Base-by-base conservation (phyloP, 805 yeast genomes). In the Blastobotrys muscicola region DNA sequence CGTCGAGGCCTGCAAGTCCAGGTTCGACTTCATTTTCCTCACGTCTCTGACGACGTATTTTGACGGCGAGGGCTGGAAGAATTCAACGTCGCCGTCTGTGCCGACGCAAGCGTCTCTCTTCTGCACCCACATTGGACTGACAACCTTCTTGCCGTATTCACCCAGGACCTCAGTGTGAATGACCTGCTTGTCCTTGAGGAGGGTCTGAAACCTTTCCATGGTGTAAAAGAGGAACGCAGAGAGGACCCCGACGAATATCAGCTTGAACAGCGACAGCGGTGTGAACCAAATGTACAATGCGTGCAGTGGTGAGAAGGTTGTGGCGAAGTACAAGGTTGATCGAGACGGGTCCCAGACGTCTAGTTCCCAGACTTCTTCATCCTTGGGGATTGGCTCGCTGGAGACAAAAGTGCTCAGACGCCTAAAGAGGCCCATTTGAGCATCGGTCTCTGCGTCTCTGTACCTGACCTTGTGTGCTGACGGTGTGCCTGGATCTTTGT, bases 281-380 rank as follows among this genome's bases (percentile, higher is more conserved):
- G 66, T 50, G 15, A 63, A 47, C 48, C 67, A 61, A 43, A 76
- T 59, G n/a, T 72, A 60, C 2, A 69, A 42, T 7, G 75, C 50
- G 39, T 70, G 72, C 8, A 77, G 55, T 0, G 94, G 92, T 6
- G 85, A 78, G 49, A 77, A 78, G 1, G 74, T 59, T 2, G 75
- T 65, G 26, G 74, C 68, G 2, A 82, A 51, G 39, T 66, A 61
- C 4, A 81, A 64, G 29, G 69, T 69, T 56, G 80, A 78, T 49
- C 67, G 67, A 0, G 81, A 70, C 0, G 90, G 90, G 36, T 68
- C 66, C 94, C 94, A 83, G 40, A 81, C 72, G 13, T 62, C 64
- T 35, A 83, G 57, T 45, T 75, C 72, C 76, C 82, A 81, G 1
- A 51, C 32, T 10, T 55, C 51, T 8, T 48, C 50, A 5, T 23